Evolutionary conservation across 2,329 filamentous ascomycete genomes (phyloP), one percentile per base, ranked within the genome.

Genomic region (Cephalotrichum gorgonifer): DNA sequence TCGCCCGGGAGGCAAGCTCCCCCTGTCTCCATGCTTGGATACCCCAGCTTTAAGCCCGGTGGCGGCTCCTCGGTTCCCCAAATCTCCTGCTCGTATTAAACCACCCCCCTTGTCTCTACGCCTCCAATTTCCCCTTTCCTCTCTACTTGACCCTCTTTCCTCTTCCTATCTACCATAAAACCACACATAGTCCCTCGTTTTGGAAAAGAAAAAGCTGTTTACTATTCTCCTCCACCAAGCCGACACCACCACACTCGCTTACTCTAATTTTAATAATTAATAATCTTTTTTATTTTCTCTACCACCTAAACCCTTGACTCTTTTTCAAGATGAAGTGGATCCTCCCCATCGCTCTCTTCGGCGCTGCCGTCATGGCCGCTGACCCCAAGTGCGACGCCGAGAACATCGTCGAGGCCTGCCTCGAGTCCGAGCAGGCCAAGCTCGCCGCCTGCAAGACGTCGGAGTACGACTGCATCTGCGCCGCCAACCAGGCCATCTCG

Each of bases 381-480:
- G 57, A 52, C 46, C 44, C 52, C 31, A 51, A 55, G 45, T 75
- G 72, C 56, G 61, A 58, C 8, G 72, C 72, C 54, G 64, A 72
- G 47, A 68, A 69, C 63, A 74, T 75, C 39, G 68, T 75, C 56
- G 63, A 64, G 50, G 55, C 63, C 50, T 75, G 72, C 57, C 62
- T 75, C 22, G 48, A 54, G 30, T 64, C 61, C 49, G 66, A 74
- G 56, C 63, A 55, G 35, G 56, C 56, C 51, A 70, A 69, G 61
- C 60, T 70, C 53, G 50, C 55, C 4, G 53, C 53, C 38, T 77
- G 74, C 60, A 48, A 42, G 11, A 5, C 50, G 20, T 60, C 58
- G 44, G 72, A 77, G 60, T 75, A 67, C 54, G 60, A 64, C 47
- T 77, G 74, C 61, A 65, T 66, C 52, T 77, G 74, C 58, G 58